These are phyloP conservation scores for Neonectria sp. DNA, from an alignment of 2,329 filamentous ascomycete species.

Conservation along the genomic window DNA sequence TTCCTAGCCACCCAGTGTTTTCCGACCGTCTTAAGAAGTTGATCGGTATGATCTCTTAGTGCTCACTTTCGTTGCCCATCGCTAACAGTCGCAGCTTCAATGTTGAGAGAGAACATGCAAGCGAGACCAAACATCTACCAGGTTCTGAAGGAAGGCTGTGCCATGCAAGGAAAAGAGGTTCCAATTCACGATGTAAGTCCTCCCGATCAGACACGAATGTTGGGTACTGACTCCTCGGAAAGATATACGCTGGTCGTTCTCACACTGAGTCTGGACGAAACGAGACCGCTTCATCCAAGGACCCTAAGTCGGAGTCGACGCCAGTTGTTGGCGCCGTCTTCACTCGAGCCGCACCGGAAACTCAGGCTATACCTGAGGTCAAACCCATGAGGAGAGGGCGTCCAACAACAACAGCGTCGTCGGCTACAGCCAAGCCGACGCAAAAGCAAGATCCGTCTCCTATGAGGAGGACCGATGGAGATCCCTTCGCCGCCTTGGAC, in stretches of 20 bases:
- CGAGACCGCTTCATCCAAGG: conserved; percentile 67
- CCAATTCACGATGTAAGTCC: conserved; percentile 90
- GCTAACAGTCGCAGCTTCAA: conserved; percentile 74
- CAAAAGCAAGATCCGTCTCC: conserved; percentile 74
- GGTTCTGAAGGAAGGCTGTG: conserved; percentile 87
- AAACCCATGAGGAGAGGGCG: conserved; percentile 94
- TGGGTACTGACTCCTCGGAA: conserved; percentile 28
- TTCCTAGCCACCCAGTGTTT: conserved; percentile 88
- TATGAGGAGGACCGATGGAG: conserved; percentile 74
- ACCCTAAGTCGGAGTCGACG: conserved; percentile 66
- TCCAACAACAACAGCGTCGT: conserved; percentile 58
- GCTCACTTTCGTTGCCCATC: not conserved
- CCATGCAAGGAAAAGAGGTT: conserved; percentile 88
- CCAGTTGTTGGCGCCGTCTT: conserved; percentile 86
- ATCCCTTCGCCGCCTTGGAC: conserved; percentile 94
- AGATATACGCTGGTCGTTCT: conserved; percentile 80
- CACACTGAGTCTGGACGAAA: conserved; percentile 72
- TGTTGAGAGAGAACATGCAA: conserved; percentile 88
- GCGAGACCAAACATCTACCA: conserved; percentile 93
- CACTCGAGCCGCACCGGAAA: conserved; percentile 79
- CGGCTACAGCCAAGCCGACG: conserved; percentile 53
- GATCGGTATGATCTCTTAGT: conserved; percentile 73
- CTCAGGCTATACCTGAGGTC: conserved; percentile 86
- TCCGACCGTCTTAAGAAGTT: conserved; percentile 91
- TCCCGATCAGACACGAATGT: not conserved